Conservation (phyloP, 768 basidiomycete genomes). For the Russula abietina region DNA sequence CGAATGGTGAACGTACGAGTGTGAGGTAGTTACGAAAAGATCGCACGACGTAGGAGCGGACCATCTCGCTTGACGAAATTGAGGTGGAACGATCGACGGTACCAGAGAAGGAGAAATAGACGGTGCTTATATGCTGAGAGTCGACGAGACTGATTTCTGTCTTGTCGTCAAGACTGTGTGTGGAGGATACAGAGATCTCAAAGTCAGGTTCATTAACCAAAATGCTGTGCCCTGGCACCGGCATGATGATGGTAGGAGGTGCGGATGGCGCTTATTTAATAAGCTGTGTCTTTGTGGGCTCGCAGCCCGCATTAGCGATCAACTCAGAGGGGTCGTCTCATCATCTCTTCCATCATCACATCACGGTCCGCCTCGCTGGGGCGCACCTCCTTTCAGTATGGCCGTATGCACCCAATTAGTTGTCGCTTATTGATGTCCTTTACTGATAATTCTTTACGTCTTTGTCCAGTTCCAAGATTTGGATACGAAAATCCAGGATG, state of each 20-base stretch:
- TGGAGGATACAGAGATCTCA: slow-evolving; percentile 41
- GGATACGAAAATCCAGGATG: slow-evolving; percentile 91
- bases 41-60: slow-evolving; percentile 43
- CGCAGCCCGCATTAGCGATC: slow-evolving; percentile 4
- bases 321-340: slow-evolving; percentile 10
- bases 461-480: slow-evolving; percentile 45
- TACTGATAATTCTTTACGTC: not conserved
- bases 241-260: not conserved
- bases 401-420: slow-evolving; percentile 14
- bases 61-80: slow-evolving; percentile 38
- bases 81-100: slow-evolving; percentile 38
- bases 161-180: slow-evolving; percentile 39
- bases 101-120: slow-evolving; percentile 52
- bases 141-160: slow-evolving; percentile 38
- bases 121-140: slow-evolving; percentile 43
- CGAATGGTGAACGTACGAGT: not conserved
- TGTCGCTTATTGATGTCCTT: slow-evolving; percentile 6
- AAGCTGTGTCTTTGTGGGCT: not conserved
- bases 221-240: slow-evolving; percentile 27
- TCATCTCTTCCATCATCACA: slow-evolving; percentile 13
- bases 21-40: slow-evolving; percentile 48
- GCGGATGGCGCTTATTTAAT: slow-evolving; percentile 20
- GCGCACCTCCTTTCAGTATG: slow-evolving; percentile 10
- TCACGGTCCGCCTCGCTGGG: slow-evolving; percentile 15
- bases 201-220: slow-evolving; percentile 42